These are phyloP conservation scores for Chondrus crispus DNA, from an alignment of 23 red algal genomes.

Conservation along the genomic window DNA sequence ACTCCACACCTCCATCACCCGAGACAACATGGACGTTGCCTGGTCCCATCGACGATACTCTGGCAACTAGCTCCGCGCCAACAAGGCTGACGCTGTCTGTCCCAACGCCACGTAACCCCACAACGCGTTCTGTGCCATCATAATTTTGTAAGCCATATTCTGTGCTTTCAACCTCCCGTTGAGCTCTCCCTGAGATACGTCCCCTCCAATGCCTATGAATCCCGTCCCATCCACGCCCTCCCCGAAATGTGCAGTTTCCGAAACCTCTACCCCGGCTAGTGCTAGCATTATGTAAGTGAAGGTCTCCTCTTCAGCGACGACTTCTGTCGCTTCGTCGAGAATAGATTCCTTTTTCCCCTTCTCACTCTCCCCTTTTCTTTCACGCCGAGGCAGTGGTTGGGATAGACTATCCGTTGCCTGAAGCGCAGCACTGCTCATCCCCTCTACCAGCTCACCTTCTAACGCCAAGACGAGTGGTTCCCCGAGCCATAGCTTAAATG, in stretches of 20 bases:
- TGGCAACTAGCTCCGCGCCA: slow-evolving; percentile 4
- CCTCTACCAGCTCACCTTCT: background rate
- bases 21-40: too few relatives aligned
- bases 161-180: slow-evolving; percentile 35
- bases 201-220: slow-evolving; percentile 1
- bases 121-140: slow-evolving; percentile 1
- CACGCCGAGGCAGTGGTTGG: background rate
- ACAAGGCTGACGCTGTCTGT: slow-evolving; percentile 11
- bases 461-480: background rate
- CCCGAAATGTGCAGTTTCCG: background rate
- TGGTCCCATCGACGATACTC: too few relatives aligned
- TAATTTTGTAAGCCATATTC: slow-evolving; percentile 15
- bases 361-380: background rate
- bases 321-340: background rate
- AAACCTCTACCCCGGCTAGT: background rate
- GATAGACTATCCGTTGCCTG: too few relatives aligned
- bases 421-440: too few relatives aligned
- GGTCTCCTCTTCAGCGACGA: background rate
- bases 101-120: slow-evolving; percentile 24
- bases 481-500: slow-evolving; percentile 17
- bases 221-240: background rate
- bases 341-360: background rate
- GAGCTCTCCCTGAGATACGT: slow-evolving; percentile 3
- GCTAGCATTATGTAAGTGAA: slow-evolving; percentile 28
- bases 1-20: too few relatives aligned